Evolutionary conservation across 1,284 basidiomycete genomes (phyloP).

Genomic region (Farysia itapuensis): DNA sequence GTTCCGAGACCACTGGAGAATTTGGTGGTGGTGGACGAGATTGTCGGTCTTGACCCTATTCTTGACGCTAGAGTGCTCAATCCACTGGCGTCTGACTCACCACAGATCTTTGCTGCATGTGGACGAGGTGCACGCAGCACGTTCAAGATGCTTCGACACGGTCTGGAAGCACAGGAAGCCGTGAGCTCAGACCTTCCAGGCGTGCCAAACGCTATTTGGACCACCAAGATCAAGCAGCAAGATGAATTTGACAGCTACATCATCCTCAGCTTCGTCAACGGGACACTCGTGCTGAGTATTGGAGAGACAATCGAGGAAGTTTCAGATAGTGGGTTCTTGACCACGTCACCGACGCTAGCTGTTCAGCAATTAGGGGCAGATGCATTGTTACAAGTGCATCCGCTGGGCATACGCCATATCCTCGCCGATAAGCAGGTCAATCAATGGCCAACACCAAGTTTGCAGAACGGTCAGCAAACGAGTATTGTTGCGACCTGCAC

Average conservation of each 20-base stretch:
- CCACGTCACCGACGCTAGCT: slow-evolving; percentile 51
- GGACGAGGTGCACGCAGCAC: slow-evolving; percentile 53
- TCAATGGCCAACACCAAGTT: slow-evolving; percentile 53
- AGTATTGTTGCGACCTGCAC: slow-evolving; percentile 56
- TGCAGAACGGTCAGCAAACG: slow-evolving; percentile 43
- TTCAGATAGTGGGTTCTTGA: slow-evolving; percentile 54
- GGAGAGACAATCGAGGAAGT: slow-evolving; percentile 60
- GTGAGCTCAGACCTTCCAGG: slow-evolving; percentile 58
- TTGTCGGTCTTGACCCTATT: slow-evolving; percentile 53
- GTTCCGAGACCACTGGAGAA: slow-evolving; percentile 55
- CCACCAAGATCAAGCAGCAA: slow-evolving; percentile 46
- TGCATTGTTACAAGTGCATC: slow-evolving; percentile 57
- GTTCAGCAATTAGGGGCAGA: slow-evolving; percentile 57
- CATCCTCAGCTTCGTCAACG: slow-evolving; percentile 59
- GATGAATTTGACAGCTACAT: slow-evolving; percentile 58
- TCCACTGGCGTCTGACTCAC: slow-evolving; percentile 45
- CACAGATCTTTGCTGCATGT: slow-evolving; percentile 57
- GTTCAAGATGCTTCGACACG: slow-evolving; percentile 57
- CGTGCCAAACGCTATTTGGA: slow-evolving; percentile 56
- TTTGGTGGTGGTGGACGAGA: slow-evolving; percentile 50
- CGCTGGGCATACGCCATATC: slow-evolving; percentile 56
- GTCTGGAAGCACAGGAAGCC: slow-evolving; percentile 56
- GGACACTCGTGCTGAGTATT: slow-evolving; percentile 57
- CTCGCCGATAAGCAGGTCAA: slow-evolving; percentile 51
- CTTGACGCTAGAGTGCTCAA: slow-evolving; percentile 54